A percentile compares a stretch with the other conserved stretches of the same genome.
phyloP scores from a whole-genome alignment of 768 basidiomycete species.

The Leucosporidium creatinivorum region DNA sequence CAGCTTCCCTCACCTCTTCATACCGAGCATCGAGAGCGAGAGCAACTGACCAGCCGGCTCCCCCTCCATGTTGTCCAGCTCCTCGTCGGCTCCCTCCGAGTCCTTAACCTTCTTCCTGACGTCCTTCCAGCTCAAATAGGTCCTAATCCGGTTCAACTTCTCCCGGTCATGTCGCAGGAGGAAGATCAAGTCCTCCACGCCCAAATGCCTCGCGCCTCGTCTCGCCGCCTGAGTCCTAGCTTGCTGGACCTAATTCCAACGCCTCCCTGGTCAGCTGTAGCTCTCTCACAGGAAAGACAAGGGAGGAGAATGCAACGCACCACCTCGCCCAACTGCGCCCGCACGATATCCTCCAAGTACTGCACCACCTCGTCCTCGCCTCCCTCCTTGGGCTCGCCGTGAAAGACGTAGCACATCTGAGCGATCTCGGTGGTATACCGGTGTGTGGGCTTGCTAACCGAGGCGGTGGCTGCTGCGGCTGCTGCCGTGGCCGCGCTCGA shows the following conservation, averaged over 20 bases:
- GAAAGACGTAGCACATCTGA: slow-evolving; percentile 61
- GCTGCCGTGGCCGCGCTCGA: no score
- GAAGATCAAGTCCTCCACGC: slow-evolving; percentile 92
- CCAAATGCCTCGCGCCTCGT: slow-evolving; percentile 74
- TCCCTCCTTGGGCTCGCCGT: slow-evolving; percentile 84
- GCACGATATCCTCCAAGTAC: slow-evolving; percentile 90
- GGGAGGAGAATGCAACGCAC: slow-evolving; percentile 46
- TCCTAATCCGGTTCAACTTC: slow-evolving; percentile 84
- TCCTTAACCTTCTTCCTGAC: slow-evolving; percentile 93
- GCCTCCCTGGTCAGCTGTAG: no score
- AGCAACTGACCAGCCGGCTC: slow-evolving; percentile 51
- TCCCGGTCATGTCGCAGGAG: slow-evolving; percentile 88
- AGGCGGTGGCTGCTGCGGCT: no score
- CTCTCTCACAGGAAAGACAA: neutral
- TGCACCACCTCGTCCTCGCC: slow-evolving; percentile 70
- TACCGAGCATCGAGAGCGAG: no score
- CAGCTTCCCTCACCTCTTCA: no score
- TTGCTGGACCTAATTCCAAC: slow-evolving; percentile 60
- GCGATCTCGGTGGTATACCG: no score
- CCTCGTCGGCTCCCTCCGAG: slow-evolving; percentile 45
- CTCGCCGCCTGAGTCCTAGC: slow-evolving; percentile 74
- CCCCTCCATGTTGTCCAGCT: slow-evolving; percentile 72
- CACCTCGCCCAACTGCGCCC: slow-evolving; percentile 82
- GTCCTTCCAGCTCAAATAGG: slow-evolving; percentile 95
- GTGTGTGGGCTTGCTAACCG: no score